Conservation (phyloP, 1,284 basidiomycete species). For the Ustilago trichophora region DNA sequence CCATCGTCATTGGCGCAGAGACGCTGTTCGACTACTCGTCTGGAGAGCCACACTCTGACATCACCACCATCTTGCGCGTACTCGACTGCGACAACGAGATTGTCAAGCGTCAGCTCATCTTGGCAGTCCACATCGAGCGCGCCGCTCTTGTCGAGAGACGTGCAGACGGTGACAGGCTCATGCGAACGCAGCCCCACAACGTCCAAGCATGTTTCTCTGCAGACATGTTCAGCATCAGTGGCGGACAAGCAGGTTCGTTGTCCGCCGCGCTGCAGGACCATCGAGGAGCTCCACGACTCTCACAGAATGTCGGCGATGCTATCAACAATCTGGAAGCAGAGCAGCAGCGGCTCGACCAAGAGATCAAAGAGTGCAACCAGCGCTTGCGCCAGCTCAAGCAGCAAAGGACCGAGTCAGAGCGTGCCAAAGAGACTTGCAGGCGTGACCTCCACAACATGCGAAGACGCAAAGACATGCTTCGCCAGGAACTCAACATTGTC, state of each 20-base stretch:
- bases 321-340: conserved; percentile 45
- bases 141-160: conserved; percentile 72
- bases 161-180: conserved; percentile 57
- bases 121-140: conserved; percentile 77
- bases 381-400: conserved; percentile 11
- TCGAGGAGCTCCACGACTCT: conserved; percentile 63
- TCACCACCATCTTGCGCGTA: conserved; percentile 83
- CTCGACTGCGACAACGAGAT: conserved; percentile 81
- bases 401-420: conserved; percentile 23
- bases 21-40: conserved; percentile 67
- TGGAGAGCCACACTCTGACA: conserved; percentile 72
- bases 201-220: conserved; percentile 60
- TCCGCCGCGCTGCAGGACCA: conserved; percentile 65
- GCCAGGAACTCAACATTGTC: conserved; percentile 67
- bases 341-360: conserved; percentile 21
- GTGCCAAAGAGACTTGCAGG: conserved; percentile 6
- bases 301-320: conserved; percentile 53
- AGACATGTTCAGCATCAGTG: conserved; percentile 58
- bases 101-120: conserved; percentile 84
- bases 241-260: conserved; percentile 40
- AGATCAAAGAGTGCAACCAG: conserved; percentile 15
- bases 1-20: conserved; percentile 67
- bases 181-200: conserved; percentile 61
- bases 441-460: conserved; percentile 27
- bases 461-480: conserved; percentile 27